Conservation (phyloP, 495 filamentous ascomycete species). For the Barbatosphaeria neglecta region DNA sequence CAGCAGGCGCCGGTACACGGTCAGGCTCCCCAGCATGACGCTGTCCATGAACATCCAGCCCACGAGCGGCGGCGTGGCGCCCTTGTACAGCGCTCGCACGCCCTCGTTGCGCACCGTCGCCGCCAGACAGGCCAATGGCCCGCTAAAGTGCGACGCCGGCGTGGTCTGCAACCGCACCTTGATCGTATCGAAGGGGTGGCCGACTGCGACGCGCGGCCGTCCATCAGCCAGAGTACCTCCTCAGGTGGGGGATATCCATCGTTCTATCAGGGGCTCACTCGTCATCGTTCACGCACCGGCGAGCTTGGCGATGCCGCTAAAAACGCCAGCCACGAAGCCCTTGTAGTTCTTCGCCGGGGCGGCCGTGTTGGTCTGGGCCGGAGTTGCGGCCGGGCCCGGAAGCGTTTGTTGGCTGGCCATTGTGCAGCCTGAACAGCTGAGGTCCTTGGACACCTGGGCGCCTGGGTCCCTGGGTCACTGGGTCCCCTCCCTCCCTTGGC, state of each 20-base stretch:
- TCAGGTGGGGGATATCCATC: no score
- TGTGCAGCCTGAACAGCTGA: no score
- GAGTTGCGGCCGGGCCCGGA: not conserved
- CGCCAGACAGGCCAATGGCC: conserved; percentile 75
- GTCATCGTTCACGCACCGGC: no score
- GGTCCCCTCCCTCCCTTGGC: no score
- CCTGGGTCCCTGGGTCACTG: no score
- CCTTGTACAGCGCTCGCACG: conserved; percentile 73
- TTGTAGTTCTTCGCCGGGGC: conserved; percentile 49
- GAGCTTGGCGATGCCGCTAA: conserved; percentile 85
- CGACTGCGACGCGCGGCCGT: no score
- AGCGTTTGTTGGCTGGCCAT: no score
- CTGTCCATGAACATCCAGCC: conserved; percentile 99
- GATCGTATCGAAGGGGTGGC: conserved; percentile 77
- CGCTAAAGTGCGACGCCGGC: conserved; percentile 59
- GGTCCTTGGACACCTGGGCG: no score
- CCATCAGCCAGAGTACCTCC: no score
- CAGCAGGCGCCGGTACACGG: conserved; percentile 73
- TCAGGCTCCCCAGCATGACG: conserved; percentile 86
- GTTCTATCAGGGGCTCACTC: no score
- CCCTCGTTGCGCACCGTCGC: conserved; percentile 76
- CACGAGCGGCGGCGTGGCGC: conserved; percentile 76
- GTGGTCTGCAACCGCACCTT: conserved; percentile 95
- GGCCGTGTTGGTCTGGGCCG: conserved; percentile 5
- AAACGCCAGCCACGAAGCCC: conserved; percentile 89